Base-by-base conservation (phyloP, 495 filamentous ascomycete species). In the Xylaria scruposa region DNA sequence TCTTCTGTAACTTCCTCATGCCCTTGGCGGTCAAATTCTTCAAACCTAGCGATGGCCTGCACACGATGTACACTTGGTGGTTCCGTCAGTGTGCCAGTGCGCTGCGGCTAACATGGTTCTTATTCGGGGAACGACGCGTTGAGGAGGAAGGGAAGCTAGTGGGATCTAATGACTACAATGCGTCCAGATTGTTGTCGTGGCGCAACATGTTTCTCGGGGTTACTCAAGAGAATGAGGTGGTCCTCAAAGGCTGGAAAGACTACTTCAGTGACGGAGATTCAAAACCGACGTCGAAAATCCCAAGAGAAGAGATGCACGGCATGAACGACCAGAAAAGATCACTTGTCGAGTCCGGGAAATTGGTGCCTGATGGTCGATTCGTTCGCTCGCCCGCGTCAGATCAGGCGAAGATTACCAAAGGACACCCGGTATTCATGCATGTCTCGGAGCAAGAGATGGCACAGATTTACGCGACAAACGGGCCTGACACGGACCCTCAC, bases 1-100 rank as follows among this genome's bases (percentile, higher is more conserved):
- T 99, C 26, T 95, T 98, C 79, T 99, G 97, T 84, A 98, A 98
- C 80, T 97, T 97, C 79, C 80, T 97, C 67, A 93, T 97, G 88
- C 96, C 96, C 0, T 78, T 96, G 46, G 91, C 93, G 6, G 88
- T 97, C 65, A 90, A 88, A 72, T 90, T 92, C 74, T 90, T 96
- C 82, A 92, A 91, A 77, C 97, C 96, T 4, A 92, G 93, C 36
- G 91, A 96, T 75, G 91, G 88, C 4, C 82, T 99, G 9, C 92
- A 97, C 72, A 85, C 85, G 38, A 89, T 97, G 83, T 99, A 97
- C 78, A 90, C 88, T 53, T 98, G 96, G 96, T 98, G 95, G 95
- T 97, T 99, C 81, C 91, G 91, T 72, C 88, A 88, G 73, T 98
- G 95, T 78, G 95, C 95, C 1, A 87, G 93, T 26, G 81, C 86